Conservation (phyloP, 257 asterid genomes). For the Orobanche coerulescens region DNA sequence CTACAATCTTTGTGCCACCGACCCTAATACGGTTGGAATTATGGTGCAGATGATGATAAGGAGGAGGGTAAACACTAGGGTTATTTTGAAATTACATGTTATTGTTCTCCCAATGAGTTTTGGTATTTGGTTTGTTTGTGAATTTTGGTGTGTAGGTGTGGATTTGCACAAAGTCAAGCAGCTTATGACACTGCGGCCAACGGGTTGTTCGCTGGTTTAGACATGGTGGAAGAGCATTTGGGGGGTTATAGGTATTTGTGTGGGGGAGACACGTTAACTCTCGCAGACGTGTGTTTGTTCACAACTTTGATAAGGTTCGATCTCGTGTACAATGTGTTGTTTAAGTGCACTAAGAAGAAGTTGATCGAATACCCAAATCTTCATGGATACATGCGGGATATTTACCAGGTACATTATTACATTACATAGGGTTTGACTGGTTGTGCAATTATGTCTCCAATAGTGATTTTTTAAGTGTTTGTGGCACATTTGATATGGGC, state of each 20-base stretch:
- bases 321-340: conserved; percentile 69
- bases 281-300: conserved; percentile 87
- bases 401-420: conserved; percentile 87
- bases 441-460: no score
- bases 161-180: conserved; percentile 93
- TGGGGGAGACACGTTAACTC: conserved; percentile 69
- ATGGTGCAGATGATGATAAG: no score
- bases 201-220: conserved; percentile 55
- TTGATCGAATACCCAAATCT: conserved; percentile 62
- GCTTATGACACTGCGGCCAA: conserved; percentile 63
- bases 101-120: neutral
- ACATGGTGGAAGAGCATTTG: conserved; percentile 66
- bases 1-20: no score
- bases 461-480: no score
- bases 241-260: conserved; percentile 56
- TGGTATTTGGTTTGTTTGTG: neutral
- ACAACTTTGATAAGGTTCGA: conserved; percentile 89
- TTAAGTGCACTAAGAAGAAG: conserved; percentile 96
- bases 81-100: no score
- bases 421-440: no score
- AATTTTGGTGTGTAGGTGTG: conserved; percentile 48
- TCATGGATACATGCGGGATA: conserved; percentile 68
- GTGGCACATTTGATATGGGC: neutral
- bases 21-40: no score
- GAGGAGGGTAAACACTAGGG: no score